Percentiles rank a stretch among this genome's conserved stretches.
Conservation (phyloP, 2,329 filamentous ascomycete genomes). For the Colletotrichum liriopes region DNA sequence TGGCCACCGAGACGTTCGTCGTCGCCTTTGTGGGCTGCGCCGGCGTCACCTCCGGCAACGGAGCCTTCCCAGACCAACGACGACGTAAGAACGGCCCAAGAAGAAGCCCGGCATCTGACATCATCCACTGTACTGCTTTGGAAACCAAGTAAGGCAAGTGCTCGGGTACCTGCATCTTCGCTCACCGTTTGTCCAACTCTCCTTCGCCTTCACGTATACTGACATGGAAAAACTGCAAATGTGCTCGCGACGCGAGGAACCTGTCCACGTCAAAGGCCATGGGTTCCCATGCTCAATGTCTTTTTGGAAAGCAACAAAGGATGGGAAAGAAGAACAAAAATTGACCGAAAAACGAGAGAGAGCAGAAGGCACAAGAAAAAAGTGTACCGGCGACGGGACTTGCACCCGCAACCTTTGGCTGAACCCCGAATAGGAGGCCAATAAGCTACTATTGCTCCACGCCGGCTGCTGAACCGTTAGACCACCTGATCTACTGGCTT, state of each 20-base stretch:
- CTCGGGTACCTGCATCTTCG: constrained; percentile 14
- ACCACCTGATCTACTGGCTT: constrained; percentile 19
- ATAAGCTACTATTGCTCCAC: constrained; percentile 44
- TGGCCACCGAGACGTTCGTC: background rate
- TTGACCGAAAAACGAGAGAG: no score
- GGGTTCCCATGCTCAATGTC: background rate
- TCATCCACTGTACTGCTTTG: no score
- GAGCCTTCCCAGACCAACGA: no score
- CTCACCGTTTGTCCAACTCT: background rate
- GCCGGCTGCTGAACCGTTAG: constrained; percentile 34
- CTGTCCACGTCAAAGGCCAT: background rate
- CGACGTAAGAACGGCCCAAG: background rate
- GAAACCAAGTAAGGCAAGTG: background rate
- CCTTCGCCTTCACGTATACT: background rate
- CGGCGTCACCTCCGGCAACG: background rate
- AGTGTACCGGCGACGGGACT: constrained; percentile 37
- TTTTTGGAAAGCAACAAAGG: background rate
- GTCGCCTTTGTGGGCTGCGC: background rate
- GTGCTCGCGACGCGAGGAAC: background rate
- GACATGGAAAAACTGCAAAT: background rate
- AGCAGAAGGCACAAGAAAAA: background rate
- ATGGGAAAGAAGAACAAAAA: background rate
- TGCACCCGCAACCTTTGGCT: constrained; percentile 44
- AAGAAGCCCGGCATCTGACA: background rate
- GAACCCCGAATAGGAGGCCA: constrained; percentile 34